phyloP scores from a whole-genome alignment of 192 early-diverging fungal species.

The Backusella australiensis region DNA sequence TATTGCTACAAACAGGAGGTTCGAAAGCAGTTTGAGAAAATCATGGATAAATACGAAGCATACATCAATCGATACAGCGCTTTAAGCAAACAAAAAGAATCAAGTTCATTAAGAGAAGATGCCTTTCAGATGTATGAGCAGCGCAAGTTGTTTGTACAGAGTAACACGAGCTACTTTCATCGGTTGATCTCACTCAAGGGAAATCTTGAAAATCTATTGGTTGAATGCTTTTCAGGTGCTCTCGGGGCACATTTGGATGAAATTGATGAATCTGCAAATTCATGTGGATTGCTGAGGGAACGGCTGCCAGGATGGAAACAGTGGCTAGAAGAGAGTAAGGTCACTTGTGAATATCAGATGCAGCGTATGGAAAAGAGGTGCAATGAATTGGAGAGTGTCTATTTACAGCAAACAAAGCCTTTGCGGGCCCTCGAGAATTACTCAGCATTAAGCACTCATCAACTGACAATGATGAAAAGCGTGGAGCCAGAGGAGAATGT shows the following conservation, averaged over 20 bases:
- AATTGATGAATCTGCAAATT: slow-evolving; percentile 34
- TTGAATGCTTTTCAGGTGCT: slow-evolving; percentile 45
- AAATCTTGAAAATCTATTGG: slow-evolving; percentile 48
- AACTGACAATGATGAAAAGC: not conserved
- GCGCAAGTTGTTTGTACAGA: slow-evolving; percentile 60
- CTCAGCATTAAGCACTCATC: not conserved
- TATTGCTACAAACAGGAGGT: slow-evolving; percentile 29
- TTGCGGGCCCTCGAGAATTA: slow-evolving; percentile 22
- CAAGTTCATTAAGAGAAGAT: slow-evolving; percentile 66
- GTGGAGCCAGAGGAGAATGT: not conserved
- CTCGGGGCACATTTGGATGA: slow-evolving; percentile 40
- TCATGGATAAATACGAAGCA: slow-evolving; percentile 59
- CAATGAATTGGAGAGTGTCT: slow-evolving; percentile 27
- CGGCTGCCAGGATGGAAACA: slow-evolving; percentile 36
- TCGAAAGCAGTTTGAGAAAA: slow-evolving; percentile 46
- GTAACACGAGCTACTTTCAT: slow-evolving; percentile 49
- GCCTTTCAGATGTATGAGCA: slow-evolving; percentile 67
- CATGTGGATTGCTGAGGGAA: slow-evolving; percentile 34
- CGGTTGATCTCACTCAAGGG: slow-evolving; percentile 56
- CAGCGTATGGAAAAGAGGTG: slow-evolving; percentile 21
- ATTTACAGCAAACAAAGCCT: slow-evolving; percentile 20
- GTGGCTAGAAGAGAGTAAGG: slow-evolving; percentile 39
- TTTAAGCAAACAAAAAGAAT: slow-evolving; percentile 63
- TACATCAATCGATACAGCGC: slow-evolving; percentile 55
- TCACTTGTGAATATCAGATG: slow-evolving; percentile 30